Base-by-base conservation (phyloP, 192 early-diverging fungal species). In the Coemansia sp. region DNA sequence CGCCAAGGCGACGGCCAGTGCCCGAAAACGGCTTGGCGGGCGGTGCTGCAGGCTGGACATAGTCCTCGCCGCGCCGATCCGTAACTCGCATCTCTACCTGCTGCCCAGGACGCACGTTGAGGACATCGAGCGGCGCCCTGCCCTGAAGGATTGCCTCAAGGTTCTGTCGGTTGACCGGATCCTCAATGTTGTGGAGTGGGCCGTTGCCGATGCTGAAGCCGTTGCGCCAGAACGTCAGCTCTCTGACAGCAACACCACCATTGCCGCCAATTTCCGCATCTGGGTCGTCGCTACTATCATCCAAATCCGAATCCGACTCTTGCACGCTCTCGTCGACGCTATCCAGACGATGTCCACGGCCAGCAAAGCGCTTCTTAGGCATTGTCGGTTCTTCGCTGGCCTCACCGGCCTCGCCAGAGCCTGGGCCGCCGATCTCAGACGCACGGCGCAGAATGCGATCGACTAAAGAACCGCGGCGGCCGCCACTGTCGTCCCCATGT, bases 201-300 rank as follows among this genome's bases (percentile, higher is more conserved):
- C 97, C 97, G 62, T 97, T 93, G 20, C 92, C 95, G 65, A 99
- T 83, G 53, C 89, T 95, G 66, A 98, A 99, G 55, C 97, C 97
- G 66, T 97, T 91, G 57, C 88, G 82, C 93, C 95, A 99, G 64
- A 99, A 98, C 13, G 92, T 97, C 56, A 99, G 81, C 44, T 86
- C 78, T 27, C 97, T 85, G 30, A 70, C 47, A 28, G 70, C 70
- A 33, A 75, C 48, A 2, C 50, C 63, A 8, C 37, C 45, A n/a
- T 29, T 57, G 27, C 8, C 34, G 28, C 52, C 65, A 41, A 44
- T 55, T 28, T 48, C 47, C 6, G 54, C 58, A 2, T 25, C 15
- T 0, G n/a, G 55, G n/a, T 6, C 22, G 15, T 31, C 44, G 4
- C 30, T 30, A 27, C 50, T 54, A 15, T 22, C 11, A n/a, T 50